phyloP scores from a whole-genome alignment of 352 stramenopile genomes.

The Phytophthora chlamydospora region DNA sequence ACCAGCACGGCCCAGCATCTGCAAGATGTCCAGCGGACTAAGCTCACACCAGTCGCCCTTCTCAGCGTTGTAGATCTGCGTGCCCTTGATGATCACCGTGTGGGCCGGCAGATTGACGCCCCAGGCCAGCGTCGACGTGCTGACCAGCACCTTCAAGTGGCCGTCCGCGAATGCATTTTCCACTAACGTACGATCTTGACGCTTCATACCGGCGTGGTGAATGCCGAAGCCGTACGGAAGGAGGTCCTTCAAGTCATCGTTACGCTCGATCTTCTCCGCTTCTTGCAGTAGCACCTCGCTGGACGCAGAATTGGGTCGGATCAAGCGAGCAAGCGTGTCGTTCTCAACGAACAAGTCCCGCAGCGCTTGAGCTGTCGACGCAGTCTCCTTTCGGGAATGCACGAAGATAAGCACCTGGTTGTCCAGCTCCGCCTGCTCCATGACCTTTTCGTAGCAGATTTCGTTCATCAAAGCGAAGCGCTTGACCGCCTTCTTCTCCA shows the following conservation, averaged over 20 bases:
- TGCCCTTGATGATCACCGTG: slow-evolving; percentile 99
- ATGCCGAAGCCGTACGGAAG: slow-evolving; percentile 99
- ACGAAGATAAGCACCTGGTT: slow-evolving; percentile 99
- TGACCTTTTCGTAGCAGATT: slow-evolving; percentile 99
- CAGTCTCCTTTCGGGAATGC: slow-evolving; percentile 98
- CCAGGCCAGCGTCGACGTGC: slow-evolving; percentile 99
- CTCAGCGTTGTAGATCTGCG: slow-evolving; percentile 99
- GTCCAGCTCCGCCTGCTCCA: slow-evolving; percentile 92
- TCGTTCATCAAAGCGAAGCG: slow-evolving; percentile 99
- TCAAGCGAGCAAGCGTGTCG: slow-evolving; percentile 94
- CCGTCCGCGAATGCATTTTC: slow-evolving; percentile 99
- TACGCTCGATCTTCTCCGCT: slow-evolving; percentile 92
- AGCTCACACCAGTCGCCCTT: slow-evolving; percentile 98
- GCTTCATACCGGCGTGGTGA: slow-evolving; percentile 99
- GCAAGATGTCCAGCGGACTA: slow-evolving; percentile 97
- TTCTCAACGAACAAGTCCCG: slow-evolving; percentile 96
- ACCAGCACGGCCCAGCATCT: slow-evolving; percentile 99
- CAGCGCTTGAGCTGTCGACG: slow-evolving; percentile 96
- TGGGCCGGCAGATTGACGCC: slow-evolving; percentile 99
- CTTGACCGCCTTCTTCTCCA: slow-evolving; percentile 99
- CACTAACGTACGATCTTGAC: slow-evolving; percentile 96
- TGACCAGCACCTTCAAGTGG: slow-evolving; percentile 97
- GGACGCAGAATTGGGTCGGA: slow-evolving; percentile 85
- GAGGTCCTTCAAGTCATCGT: slow-evolving; percentile 98
- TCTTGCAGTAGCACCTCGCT: slow-evolving; percentile 95